These are phyloP conservation scores for Russula griseocarnosa DNA, from an alignment of 768 basidiomycete species.

Conservation along the genomic window DNA sequence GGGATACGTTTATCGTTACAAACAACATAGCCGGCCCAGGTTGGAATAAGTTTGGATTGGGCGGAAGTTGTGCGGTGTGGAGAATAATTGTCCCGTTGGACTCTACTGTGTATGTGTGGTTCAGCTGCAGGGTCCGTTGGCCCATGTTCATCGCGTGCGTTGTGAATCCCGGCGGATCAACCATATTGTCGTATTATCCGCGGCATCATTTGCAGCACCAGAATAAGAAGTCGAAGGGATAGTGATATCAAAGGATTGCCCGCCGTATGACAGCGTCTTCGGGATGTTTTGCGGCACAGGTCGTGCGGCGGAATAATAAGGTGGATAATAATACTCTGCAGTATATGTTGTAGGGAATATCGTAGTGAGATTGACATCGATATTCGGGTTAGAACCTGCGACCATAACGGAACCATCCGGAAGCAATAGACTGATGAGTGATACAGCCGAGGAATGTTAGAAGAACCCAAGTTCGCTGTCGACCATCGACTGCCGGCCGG, in stretches of 20 bases:
- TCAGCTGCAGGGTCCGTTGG: slow-evolving; percentile 74
- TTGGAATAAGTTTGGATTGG: slow-evolving; percentile 80
- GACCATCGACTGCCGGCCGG: slow-evolving; percentile 74
- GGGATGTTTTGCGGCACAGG: slow-evolving; percentile 72
- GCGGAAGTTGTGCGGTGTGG: slow-evolving; percentile 78
- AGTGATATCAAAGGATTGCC: slow-evolving; percentile 69
- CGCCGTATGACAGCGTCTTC: slow-evolving; percentile 77
- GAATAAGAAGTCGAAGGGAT: slow-evolving; percentile 63
- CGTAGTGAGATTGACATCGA: slow-evolving; percentile 66
- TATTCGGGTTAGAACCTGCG: slow-evolving; percentile 91
- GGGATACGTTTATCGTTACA: slow-evolving; percentile 80
- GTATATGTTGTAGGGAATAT: slow-evolving; percentile 73
- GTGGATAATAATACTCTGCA: slow-evolving; percentile 87
- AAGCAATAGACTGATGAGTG: slow-evolving; percentile 86
- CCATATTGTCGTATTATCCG: slow-evolving; percentile 69
- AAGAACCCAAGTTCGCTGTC: slow-evolving; percentile 54
- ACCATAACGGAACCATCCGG: slow-evolving; percentile 83
- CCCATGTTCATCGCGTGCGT: slow-evolving; percentile 90
- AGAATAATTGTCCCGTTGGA: slow-evolving; percentile 70
- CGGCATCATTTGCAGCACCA: slow-evolving; percentile 63
- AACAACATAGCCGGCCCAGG: slow-evolving; percentile 86
- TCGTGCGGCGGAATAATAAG: slow-evolving; percentile 74
- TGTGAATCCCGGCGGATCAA: slow-evolving; percentile 80
- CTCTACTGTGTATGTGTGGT: slow-evolving; percentile 81
- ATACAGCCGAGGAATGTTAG: slow-evolving; percentile 76